Evolutionary conservation across 2,329 filamentous ascomycete species (phyloP).

Genomic region (Epichloe aotearoae): DNA sequence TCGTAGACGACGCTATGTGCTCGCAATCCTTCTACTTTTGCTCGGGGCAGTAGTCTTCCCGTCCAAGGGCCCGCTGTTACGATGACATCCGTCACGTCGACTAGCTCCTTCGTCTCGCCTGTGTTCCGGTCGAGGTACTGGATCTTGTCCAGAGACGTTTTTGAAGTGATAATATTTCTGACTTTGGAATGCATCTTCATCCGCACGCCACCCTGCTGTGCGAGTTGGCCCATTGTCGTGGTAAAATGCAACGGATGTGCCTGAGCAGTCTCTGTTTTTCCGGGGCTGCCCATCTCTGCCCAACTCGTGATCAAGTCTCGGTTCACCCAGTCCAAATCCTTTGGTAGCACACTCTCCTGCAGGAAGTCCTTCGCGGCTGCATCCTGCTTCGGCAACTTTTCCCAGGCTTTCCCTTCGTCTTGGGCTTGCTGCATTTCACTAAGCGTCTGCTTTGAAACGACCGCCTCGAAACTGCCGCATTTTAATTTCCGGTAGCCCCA

Average conservation of each 20-base stretch:
- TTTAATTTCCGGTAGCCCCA: constrained; percentile 81
- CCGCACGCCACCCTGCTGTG: constrained; percentile 53
- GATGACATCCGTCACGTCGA: constrained; percentile 38
- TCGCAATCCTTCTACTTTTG: constrained; percentile 44
- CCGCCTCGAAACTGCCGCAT: constrained; percentile 47
- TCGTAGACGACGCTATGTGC: constrained; percentile 55
- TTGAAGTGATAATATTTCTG: constrained; percentile 46
- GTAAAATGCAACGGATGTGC: constrained; percentile 92
- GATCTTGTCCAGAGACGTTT: constrained; percentile 45
- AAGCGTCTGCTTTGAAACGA: constrained; percentile 22
- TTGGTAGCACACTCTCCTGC: constrained; percentile 50
- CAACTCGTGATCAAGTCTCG: constrained; percentile 54
- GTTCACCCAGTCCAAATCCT: constrained; percentile 76
- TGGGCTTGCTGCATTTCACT: constrained; percentile 15
- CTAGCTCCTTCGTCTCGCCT: constrained; percentile 22
- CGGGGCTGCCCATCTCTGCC: constrained; percentile 62
- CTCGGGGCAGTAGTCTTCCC: constrained; percentile 39
- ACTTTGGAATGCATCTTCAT: constrained; percentile 55
- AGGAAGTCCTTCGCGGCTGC: constrained; percentile 32
- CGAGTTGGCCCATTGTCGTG: constrained; percentile 65
- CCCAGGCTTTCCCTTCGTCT: constrained; percentile 34
- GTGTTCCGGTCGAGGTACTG: constrained; percentile 40
- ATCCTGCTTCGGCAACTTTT: constrained; percentile 49
- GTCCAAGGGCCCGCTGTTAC: constrained; percentile 52
- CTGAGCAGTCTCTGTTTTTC: constrained; percentile 70